Conservation (phyloP, 2,329 filamentous ascomycete species). For the Aquanectria penicillioides region DNA sequence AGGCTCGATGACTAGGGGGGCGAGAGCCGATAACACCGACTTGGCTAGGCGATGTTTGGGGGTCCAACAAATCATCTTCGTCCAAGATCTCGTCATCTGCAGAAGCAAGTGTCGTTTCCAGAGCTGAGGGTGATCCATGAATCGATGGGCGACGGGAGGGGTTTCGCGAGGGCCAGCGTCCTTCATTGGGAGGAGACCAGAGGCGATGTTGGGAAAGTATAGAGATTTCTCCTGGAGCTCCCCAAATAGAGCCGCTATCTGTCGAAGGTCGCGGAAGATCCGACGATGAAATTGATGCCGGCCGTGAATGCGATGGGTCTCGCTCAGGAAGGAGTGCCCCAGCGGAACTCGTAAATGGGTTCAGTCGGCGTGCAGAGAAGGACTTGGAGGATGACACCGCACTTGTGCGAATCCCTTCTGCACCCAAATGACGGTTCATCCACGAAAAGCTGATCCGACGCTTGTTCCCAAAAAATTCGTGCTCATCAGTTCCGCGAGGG, state of each 20-base stretch:
- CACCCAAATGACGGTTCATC: slow-evolving; percentile 65
- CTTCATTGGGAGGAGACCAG: slow-evolving; percentile 72
- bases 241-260: slow-evolving; percentile 81
- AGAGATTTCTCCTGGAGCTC: slow-evolving; percentile 59
- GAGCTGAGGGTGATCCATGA: slow-evolving; percentile 75
- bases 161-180: slow-evolving; percentile 67
- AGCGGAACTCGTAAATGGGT: slow-evolving; percentile 61
- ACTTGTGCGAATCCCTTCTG: slow-evolving; percentile 49
- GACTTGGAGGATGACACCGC: slow-evolving; percentile 45
- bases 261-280: slow-evolving; percentile 82
- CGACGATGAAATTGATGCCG: slow-evolving; percentile 73
- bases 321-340: slow-evolving; percentile 62
- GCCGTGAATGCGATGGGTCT: slow-evolving; percentile 69
- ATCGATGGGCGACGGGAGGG: slow-evolving; percentile 84
- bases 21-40: slow-evolving; percentile 84
- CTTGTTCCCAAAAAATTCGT: slow-evolving; percentile 61
- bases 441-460: slow-evolving; percentile 70
- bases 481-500: slow-evolving; percentile 69
- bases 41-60: slow-evolving; percentile 64
- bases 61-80: slow-evolving; percentile 63
- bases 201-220: slow-evolving; percentile 65
- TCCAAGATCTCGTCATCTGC: slow-evolving; percentile 73
- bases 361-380: slow-evolving; percentile 55
- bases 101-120: slow-evolving; percentile 70
- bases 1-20: slow-evolving; percentile 58